A percentile compares a stretch with the other conserved stretches of the same genome.
These are phyloP conservation scores for Leucocoprinus birnbaumii DNA, from an alignment of 768 basidiomycete species.

Conservation along the genomic window DNA sequence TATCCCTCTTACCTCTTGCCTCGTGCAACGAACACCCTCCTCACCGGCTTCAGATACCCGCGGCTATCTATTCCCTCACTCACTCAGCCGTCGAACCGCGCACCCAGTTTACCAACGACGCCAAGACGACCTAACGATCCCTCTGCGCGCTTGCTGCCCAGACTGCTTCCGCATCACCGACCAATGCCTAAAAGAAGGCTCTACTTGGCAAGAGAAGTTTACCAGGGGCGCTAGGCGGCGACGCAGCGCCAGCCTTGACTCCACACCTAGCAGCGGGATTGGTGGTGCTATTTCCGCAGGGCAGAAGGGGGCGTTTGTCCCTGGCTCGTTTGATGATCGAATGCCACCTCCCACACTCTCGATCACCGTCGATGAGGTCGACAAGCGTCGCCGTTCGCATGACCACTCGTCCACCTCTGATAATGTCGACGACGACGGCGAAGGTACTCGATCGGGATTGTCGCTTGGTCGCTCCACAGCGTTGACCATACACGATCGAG, in stretches of 20 bases:
- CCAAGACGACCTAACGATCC: slow-evolving; percentile 48
- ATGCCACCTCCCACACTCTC: slow-evolving; percentile 24
- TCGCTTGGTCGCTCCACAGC: background rate
- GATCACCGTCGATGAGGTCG: slow-evolving; percentile 63
- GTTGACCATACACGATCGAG: slow-evolving; percentile 16
- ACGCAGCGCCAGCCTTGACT: slow-evolving; percentile 43
- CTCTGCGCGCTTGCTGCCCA: slow-evolving; percentile 69
- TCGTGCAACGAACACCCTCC: slow-evolving; percentile 41
- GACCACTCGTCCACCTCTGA: slow-evolving; percentile 23
- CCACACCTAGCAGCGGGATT: background rate
- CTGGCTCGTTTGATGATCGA: background rate
- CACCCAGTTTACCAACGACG: slow-evolving; percentile 31
- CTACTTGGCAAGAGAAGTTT: slow-evolving; percentile 62
- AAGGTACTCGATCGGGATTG: background rate
- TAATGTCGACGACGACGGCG: background rate
- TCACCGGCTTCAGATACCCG: slow-evolving; percentile 16
- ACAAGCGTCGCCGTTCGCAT: slow-evolving; percentile 49
- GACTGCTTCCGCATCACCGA: slow-evolving; percentile 62
- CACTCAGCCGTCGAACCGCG: slow-evolving; percentile 25
- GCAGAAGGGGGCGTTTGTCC: slow-evolving; percentile 1
- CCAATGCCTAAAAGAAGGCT: slow-evolving; percentile 49
- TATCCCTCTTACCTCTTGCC: slow-evolving; percentile 44
- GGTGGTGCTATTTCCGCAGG: background rate
- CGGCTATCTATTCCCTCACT: slow-evolving; percentile 4
- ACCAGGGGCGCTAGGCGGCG: slow-evolving; percentile 58